Percentiles rank a stretch among this genome's conserved stretches.
Conservation (phyloP, 2,329 filamentous ascomycete genomes). For the Exserohilum rostratum region DNA sequence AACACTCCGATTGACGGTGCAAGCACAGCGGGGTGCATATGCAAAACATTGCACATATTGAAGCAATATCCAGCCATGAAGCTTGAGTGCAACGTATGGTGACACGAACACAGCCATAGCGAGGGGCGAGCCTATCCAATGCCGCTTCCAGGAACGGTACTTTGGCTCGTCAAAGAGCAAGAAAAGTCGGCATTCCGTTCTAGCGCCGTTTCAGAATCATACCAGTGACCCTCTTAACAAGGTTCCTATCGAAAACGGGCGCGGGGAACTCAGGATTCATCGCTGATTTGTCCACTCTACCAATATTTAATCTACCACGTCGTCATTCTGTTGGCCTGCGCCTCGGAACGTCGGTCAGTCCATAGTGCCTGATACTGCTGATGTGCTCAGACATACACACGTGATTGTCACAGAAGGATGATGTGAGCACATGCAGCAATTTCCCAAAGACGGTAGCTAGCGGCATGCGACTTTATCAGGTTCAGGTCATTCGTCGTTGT, state of each 20-base stretch:
- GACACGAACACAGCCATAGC: not conserved
- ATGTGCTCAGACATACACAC: not conserved
- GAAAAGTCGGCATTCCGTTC: not conserved
- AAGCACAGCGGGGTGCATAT: slow-evolving; percentile 13
- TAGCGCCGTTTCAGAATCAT: slow-evolving; percentile 13
- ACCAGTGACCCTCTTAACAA: slow-evolving; percentile 2
- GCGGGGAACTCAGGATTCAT: not conserved
- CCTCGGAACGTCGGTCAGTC: not conserved
- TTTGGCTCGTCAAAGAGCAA: not conserved
- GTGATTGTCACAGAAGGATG: no score
- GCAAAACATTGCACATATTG: slow-evolving; percentile 5
- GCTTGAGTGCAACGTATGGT: not conserved
- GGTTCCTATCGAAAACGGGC: not conserved
- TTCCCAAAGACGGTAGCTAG: no score
- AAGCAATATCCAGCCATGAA: not conserved
- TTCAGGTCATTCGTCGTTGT: no score
- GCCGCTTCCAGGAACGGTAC: not conserved
- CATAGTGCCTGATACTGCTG: not conserved
- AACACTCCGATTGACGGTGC: not conserved
- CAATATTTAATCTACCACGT: not conserved
- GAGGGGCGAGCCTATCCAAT: not conserved
- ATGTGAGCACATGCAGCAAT: no score
- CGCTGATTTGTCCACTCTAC: not conserved
- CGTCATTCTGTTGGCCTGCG: not conserved
- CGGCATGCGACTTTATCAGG: no score